Evolutionary conservation across 2,329 filamentous ascomycete genomes (phyloP), one percentile per base, ranked within the genome.

Genomic region (Trichoderma simmonsii): DNA sequence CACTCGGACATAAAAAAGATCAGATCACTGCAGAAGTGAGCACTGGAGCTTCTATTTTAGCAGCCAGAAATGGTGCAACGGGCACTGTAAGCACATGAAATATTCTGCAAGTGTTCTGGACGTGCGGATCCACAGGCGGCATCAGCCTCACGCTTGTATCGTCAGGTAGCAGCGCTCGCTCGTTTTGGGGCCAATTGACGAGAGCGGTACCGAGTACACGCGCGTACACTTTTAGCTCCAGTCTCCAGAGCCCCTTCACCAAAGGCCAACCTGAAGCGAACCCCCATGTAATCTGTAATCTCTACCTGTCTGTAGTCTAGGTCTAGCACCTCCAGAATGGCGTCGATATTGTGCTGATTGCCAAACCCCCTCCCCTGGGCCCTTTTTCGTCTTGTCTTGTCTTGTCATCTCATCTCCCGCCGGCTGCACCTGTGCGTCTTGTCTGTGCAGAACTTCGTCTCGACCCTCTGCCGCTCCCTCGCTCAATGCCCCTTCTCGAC

Each of bases 401-500:
- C n/a, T 6, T 51, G 18, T 12, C 48, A 24, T 54, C 48, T 54
- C 48, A 54, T 54, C 48, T 54, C 48, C 48, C n/a, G 48, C n/a
- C 18, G 43, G 18, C 43, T 11, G 43, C 43, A 48, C 18, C 43
- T 51, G 43, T 51, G 43, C 43, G 43, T 51, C 8, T n/a, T n/a
- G 34, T 36, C 21, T 24, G 48, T 14, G 48, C 48, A 54, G 48
- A 7, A 5, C 48, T 54, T 54, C n/a, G 48, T 21, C 26, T 54
- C 71, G 26, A 48, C 60, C 30, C 48, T 51, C 43, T 48, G 54
- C 36, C 59, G 60, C 32, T 61, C 34, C 61, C 36, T 56, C 57
- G 36, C 60, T 73, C 72, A 61, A 67, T 73, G 69, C 69, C 65
- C 69, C 39, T 65, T 59, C 51, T 56, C 51, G 63, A 66, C 67